Base-by-base conservation (phyloP, 2,329 filamentous ascomycete species). In the Aspergillus ruber region DNA sequence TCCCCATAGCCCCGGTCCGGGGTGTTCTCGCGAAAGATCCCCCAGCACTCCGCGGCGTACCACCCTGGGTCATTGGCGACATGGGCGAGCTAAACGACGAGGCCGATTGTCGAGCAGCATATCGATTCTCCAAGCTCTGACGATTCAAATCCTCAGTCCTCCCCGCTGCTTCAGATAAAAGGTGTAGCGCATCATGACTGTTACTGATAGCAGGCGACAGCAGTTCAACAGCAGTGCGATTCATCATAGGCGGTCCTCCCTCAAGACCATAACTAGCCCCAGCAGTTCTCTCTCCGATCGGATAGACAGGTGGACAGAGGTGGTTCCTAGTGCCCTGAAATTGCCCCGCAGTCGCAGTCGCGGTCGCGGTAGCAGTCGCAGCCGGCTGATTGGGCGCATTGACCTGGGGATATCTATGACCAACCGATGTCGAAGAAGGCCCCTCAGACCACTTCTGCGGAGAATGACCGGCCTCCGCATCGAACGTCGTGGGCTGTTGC, bases 141-240 rank as follows among this genome's bases (percentile, higher is more conserved):
- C 74, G 72, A 45, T 72, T 68, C 20, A 76, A 63, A 52, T 77
- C 73, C 49, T 72, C 74, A 15, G 73, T 78, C 46, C 73, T 66
- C 6, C 73, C 74, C 2, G 79, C 90, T 17, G 90, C 91, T 70
- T 95, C 90, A 63, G 94, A 94, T 13, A 97, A 78, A 48, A 96
- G 76, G 66, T 95, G 90, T 42, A 97, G 77, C 20, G 91, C 91
- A 72, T 97, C 91, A 62, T 95, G 90, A 3, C 88, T 90, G 32
- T 90, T 90, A 67, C 90, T 95, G 40, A 97, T 83, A 56, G 88
- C 86, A 47, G 75, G 73, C 35, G 75, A 77, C 56, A 84, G 74
- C 54, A 85, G 63, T 43, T 80, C 75, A 2, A 78, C 78, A 3
- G 79, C 76, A n/a, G 79, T 78, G 52, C 78, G 74, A 52, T 82